Evolutionary conservation across 2,329 filamentous ascomycete genomes (phyloP), one percentile per base, ranked within the genome.

Genomic region (Colletotrichum incanum): DNA sequence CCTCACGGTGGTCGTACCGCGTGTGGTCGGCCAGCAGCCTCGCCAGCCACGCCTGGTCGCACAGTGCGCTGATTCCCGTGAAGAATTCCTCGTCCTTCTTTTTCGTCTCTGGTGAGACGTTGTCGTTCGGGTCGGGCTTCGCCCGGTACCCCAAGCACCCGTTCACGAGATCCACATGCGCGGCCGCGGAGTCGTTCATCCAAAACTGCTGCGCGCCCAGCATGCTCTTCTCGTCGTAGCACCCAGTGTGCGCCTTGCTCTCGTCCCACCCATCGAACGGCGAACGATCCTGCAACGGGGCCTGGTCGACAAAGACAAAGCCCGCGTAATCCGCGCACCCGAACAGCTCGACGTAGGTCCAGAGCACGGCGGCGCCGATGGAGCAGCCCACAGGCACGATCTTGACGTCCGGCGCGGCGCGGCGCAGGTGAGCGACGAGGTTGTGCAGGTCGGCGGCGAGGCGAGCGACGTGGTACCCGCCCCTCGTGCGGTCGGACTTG

Each of bases 1-100:
- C 82, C 75, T 84, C 82, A 47, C 82, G 81, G 74, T 84, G 82
- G 63, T 84, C 82, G 66, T 84, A 84, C 31, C 82, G 71, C 59
- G 82, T 84, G 65, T 84, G 82, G 60, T 84, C 82, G 1, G 80
- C 80, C 45, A 84, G 71, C 70, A 84, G 64, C 63, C 78, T 76
- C 34, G 82, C 82, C 28, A 84, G 74, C 82, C 82, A 84, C 18
- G 50, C 72, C n/a, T 76, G 76, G 37, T 84, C 81, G 73, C 82
- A 84, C 45, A 73, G 68, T 9, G 72, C 74, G 50, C 80, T 82
- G 41, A 83, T 80, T 1, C 65, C 61, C 31, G 75, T 76, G 66
- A 84, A 84, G 67, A 83, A 83, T 1, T 74, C 76, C 76, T 82
- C 79, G 34, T 84, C 82, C 41, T 65, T 50, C 31, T 63, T 60